Evolutionary conservation across 1,139 yeast genomes (phyloP).

Genomic region (Pichia sp.): DNA sequence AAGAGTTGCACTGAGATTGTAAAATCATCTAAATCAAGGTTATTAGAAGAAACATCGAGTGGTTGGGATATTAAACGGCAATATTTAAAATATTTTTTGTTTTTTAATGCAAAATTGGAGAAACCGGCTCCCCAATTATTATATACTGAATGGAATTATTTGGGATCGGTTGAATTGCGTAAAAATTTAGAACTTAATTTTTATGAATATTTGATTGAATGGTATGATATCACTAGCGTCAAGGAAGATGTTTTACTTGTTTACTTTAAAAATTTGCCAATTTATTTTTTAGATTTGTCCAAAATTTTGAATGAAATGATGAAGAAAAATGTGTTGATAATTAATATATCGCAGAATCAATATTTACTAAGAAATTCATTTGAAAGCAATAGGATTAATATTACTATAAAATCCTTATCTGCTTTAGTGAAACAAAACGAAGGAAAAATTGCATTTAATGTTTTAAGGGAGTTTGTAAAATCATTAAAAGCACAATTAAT

Average conservation of each 20-base stretch:
- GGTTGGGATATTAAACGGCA: not conserved
- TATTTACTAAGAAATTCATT: conserved; percentile 2
- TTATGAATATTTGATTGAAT: conserved; percentile 13
- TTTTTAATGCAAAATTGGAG: conserved; percentile 2
- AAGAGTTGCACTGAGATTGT: conserved; percentile 8
- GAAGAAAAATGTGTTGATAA: not conserved
- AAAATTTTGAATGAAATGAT: conserved; percentile 3
- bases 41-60: conserved; percentile 1
- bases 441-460: not conserved
- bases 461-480: conserved; percentile 14
- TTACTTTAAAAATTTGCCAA: conserved; percentile 11
- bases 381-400: not conserved
- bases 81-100: conserved; percentile 13
- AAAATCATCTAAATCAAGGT: conserved; percentile 1
- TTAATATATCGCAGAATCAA: not conserved
- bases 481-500: conserved; percentile 19
- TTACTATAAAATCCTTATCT: conserved; percentile 10
- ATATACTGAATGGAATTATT: conserved; percentile 27
- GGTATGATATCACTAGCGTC: conserved; percentile 3
- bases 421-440: conserved; percentile 1
- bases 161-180: conserved; percentile 18
- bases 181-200: conserved; percentile 20
- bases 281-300: conserved; percentile 4
- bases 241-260: conserved; percentile 5
- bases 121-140: conserved; percentile 18